These are phyloP conservation scores for Datura wrightii DNA, from an alignment of 257 asterid genomes.

Conservation along the genomic window DNA sequence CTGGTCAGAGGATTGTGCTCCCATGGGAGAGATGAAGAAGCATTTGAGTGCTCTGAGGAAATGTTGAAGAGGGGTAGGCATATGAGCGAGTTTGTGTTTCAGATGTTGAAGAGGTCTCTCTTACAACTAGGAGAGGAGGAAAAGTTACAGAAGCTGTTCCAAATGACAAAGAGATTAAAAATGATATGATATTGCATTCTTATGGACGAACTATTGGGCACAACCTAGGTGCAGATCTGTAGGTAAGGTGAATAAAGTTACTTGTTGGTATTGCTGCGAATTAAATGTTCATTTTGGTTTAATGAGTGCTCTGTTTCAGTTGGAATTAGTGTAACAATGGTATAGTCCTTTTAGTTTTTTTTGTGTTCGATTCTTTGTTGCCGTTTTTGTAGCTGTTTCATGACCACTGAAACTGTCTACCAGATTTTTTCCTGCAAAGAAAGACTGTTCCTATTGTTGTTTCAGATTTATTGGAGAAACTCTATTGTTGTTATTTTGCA, in stretches of 20 bases:
- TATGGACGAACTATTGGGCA: conserved; percentile 30
- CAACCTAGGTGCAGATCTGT: conserved; percentile 27
- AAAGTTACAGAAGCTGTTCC: conserved; percentile 47
- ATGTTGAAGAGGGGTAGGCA: conserved; percentile 73
- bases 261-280: background rate
- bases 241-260: background rate
- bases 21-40: conserved; percentile 71
- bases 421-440: too few species aligned
- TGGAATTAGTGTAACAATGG: too few species aligned
- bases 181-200: conserved; percentile 57
- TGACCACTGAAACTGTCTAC: too few species aligned
- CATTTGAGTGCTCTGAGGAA: conserved; percentile 67
- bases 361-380: too few species aligned
- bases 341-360: too few species aligned
- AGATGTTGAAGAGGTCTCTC: conserved; percentile 63
- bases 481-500: too few species aligned
- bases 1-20: conserved; percentile 81
- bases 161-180: conserved; percentile 53
- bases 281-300: too few species aligned
- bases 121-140: conserved; percentile 54
- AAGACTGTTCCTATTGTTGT: too few species aligned
- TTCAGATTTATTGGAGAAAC: too few species aligned
- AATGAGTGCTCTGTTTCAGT: too few species aligned
- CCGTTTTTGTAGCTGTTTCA: too few species aligned
- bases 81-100: conserved; percentile 53